Base-by-base conservation (phyloP, 129 eudicot genomes). In the Flaveria linearis region DNA sequence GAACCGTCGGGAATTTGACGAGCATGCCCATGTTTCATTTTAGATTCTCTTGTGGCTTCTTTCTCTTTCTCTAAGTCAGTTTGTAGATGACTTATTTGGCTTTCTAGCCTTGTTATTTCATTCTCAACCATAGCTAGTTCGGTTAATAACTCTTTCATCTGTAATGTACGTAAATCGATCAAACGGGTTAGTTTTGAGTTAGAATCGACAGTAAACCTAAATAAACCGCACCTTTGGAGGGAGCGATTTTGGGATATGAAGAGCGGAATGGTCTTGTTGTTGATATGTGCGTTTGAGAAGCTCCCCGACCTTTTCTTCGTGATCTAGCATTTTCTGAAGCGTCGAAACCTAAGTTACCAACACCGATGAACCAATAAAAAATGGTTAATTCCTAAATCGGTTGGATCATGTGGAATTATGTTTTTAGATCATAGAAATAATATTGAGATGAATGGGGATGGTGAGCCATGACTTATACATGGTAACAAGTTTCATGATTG, bases 71-170 rank as follows among this genome's bases (percentile, higher is more conserved):
- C 80, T 30, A 87, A 81, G 23, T 94, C 86, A 0, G 75, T 69
- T 71, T 87, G 86, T 15, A 94, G 91, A 50, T 86, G 86, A 58
- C 74, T 80, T 68, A 94, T 94, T 81, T 94, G 98, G 82, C 86
- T 89, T 82, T 94, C 98, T 9, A 91, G 84, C 76, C 90, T 80
- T 47, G 82, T 73, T 76, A 94, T 94, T 82, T 94, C 97, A 4
- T 82, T 82, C 65, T 91, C 97, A 42, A 94, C 97, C 92, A 84
- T 87, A 15, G 91, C 90, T 55, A 94, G 63, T 79, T 94, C 98
- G n/a, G 84, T 85, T 41, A 94, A 63, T 18, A 89, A 51, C 85
- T 87, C 93, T 78, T 89, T 94, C 89, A 77, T 82, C 98, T 93
- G 65, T 65, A 3, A 9, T 20, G 22, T 20, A 20, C 22, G 22